Evolutionary conservation across 805 yeast species (phyloP).

Genomic region (Pichia gijzeniarum): DNA sequence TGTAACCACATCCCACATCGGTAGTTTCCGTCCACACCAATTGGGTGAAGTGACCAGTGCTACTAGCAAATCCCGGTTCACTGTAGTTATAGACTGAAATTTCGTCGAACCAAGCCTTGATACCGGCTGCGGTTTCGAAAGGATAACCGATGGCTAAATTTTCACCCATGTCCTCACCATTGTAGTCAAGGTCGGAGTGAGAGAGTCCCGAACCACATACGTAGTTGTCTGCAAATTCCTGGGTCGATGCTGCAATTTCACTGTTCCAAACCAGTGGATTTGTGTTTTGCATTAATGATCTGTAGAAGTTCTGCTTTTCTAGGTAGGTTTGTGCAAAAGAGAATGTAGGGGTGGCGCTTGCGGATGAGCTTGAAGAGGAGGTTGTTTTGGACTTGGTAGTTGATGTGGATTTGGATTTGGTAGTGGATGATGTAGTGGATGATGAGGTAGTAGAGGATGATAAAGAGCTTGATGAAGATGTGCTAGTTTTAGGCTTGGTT

Average conservation of each 20-base stretch:
- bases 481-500: too few species aligned
- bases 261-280: conserved; percentile 49
- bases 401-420: conserved; percentile 1
- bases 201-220: conserved; percentile 49
- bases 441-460: conserved; percentile 18
- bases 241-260: conserved; percentile 49
- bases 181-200: conserved; percentile 53
- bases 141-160: conserved; percentile 72
- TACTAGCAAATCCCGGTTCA: conserved; percentile 38
- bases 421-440: conserved; percentile 1
- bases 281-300: conserved; percentile 46
- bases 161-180: conserved; percentile 54
- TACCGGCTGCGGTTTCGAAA: conserved; percentile 43
- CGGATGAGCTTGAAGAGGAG: conserved; percentile 6
- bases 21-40: conserved; percentile 64
- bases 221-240: conserved; percentile 47
- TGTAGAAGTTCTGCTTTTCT: conserved; percentile 52
- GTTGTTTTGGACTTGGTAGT: conserved; percentile 4
- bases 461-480: background rate
- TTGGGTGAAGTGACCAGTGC: conserved; percentile 79
- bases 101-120: conserved; percentile 74
- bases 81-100: conserved; percentile 44
- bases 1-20: conserved; percentile 66
- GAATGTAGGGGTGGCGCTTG: conserved; percentile 3
- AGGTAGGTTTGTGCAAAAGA: conserved; percentile 36